Evolutionary conservation across 805 yeast species (phyloP), one percentile per base, ranked within the genome.

Genomic region (Alloascoidea africana): DNA sequence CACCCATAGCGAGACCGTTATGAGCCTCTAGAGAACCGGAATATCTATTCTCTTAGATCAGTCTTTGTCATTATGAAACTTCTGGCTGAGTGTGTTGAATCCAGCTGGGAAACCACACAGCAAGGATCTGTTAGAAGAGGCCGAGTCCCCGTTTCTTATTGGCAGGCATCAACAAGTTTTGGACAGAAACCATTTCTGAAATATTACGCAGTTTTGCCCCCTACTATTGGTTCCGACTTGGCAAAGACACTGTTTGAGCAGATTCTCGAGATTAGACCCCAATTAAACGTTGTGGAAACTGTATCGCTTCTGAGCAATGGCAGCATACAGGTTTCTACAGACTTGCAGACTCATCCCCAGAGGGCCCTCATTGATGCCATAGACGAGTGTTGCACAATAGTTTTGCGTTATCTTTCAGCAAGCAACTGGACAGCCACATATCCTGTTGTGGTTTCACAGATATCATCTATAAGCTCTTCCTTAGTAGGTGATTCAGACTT

Each of bases 401-500:
- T 23, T 23, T 23, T 8, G 8, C 30, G 30, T 8, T 23, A 23
- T 23, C n/a, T 23, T 8, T 8, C 13, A 8, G 30, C 30, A 8
- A 8, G 13, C n/a, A 23, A 23, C n/a, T 23, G 30, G 30, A 8
- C 30, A 8, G 30, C n/a, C n/a, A n/a, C 30, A 23, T 23, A 23
- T 23, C 30, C 8, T 8, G n/a, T 23, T 8, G n/a, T 23, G 8
- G 13, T 8, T 8, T n/a, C 8, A n/a, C 8, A 23, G n/a, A 8
- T 23, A 8, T 8, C 8, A 23, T 8, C n/a, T 23, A 23, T 23
- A 8, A 23, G n/a, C 8, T 8, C 8, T n/a, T 23, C n/a, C n/a
- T 8, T 8, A 8, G 30, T n/a, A 23, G 55, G 54, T 18, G 67
- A 63, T 36, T 42, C 49, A 17, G 59, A 63, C 6, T 56, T 56